Base-by-base conservation (phyloP, 2,329 filamentous ascomycete genomes). In the Aspergillus fumigatus region DNA sequence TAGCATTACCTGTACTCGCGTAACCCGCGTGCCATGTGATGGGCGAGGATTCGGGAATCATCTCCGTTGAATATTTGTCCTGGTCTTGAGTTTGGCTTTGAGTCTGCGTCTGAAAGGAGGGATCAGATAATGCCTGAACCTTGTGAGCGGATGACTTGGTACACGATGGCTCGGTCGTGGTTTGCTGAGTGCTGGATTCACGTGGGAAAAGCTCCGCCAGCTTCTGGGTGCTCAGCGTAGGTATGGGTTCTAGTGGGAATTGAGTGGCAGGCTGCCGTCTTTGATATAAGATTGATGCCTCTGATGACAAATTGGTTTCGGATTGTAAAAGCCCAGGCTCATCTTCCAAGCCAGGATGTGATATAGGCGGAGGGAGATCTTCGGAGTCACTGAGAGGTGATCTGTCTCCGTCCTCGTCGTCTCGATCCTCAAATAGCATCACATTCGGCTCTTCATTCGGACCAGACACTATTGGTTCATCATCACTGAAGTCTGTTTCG, bases 21-120 rank as follows among this genome's bases (percentile, higher is more conserved):
- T 38, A 55, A 26, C 62, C 58, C 23, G 63, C 62, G 47, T 56
- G 59, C 43, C 60, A 63, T 26, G 60, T 56, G 7, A 68, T 50
- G 5, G 72, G 74, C n/a, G 73, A 76, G 2, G 75, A 76, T 56
- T 74, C 73, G 0, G 71, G 72, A n/a, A 76, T 60, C 14, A 75
- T 58, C 48, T 75, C 70, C 19, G 69, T 69, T 21, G 66, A 65
- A 17, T 64, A 58, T 55, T 62, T 59, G 14, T 62, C 59, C 35
- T 29, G 23, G 26, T 59, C 51, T 25, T 69, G 65, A 35, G 57
- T 64, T 50, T 66, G 60, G 5, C 54, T 59, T 58, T 65, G 65
- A 6, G 59, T 60, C 25, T 68, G 67, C 1, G 53, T 56, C 43
- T 60, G 64, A 2, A 61, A 35, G 40, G 29, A 52, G 35, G 53